Evolutionary conservation across 1,284 basidiomycete species (phyloP).

Genomic region (Ganoderma meredithae): DNA sequence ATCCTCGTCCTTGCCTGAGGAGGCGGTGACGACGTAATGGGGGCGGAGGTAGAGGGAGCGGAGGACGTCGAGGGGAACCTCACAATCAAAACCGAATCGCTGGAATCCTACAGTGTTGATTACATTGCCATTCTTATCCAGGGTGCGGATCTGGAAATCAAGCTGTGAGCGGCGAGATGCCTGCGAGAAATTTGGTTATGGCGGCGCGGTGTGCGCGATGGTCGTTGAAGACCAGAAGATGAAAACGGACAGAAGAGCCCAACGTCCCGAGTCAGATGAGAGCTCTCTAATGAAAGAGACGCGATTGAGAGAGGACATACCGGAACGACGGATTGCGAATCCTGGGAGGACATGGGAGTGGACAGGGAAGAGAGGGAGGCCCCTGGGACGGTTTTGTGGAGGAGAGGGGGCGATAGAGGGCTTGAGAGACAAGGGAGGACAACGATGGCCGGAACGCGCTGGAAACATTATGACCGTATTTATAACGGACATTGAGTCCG

Average conservation of each 20-base stretch:
- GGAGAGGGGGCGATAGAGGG: constrained; percentile 20
- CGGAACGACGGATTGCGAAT: constrained; percentile 21
- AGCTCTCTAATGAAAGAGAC: neutral
- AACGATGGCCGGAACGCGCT: neutral
- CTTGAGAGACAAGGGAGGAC: neutral
- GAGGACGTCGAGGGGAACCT: constrained; percentile 79
- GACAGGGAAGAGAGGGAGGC: constrained; percentile 19
- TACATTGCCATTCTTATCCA: constrained; percentile 79
- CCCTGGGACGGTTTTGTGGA: constrained; percentile 13
- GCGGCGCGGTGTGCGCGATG: constrained; percentile 5
- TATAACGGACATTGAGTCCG: constrained; percentile 10
- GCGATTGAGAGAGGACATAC: constrained; percentile 10
- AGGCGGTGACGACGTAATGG: constrained; percentile 68
- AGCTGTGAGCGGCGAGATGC: constrained; percentile 17
- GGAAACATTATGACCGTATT: constrained; percentile 1
- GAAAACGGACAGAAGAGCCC: constrained; percentile 13
- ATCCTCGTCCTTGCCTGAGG: constrained; percentile 45
- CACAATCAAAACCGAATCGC: constrained; percentile 88
- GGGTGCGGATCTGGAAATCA: constrained; percentile 56
- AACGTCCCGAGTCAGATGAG: constrained; percentile 26
- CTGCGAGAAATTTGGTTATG: constrained; percentile 8
- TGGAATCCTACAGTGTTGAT: constrained; percentile 83
- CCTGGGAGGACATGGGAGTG: constrained; percentile 11
- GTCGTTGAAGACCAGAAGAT: constrained; percentile 15
- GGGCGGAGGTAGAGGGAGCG: constrained; percentile 88